Evolutionary conservation across 2,329 filamentous ascomycete species (phyloP).

Genomic region (Teratosphaeria destructans): DNA sequence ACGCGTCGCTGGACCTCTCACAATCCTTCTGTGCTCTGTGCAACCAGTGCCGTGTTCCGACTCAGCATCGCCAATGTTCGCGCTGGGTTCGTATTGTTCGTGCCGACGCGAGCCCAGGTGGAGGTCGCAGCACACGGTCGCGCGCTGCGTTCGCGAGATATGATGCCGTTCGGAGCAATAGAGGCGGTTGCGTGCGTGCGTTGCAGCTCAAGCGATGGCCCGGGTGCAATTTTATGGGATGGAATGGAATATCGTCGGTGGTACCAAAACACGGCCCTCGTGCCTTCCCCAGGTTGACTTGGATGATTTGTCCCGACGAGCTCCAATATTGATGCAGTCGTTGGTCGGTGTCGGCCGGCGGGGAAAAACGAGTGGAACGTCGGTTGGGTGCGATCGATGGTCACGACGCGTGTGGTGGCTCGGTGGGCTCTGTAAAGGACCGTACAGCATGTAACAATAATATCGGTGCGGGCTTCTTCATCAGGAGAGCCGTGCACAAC

Average conservation of each 20-base stretch:
- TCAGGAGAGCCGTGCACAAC: not conserved
- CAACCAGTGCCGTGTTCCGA: not conserved
- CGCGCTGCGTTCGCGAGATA: not conserved
- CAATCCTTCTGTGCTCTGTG: constrained; percentile 1
- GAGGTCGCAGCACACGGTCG: not conserved
- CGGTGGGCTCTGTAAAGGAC: not conserved
- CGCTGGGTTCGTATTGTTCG: not conserved
- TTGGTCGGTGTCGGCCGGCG: not conserved
- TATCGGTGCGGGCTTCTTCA: not conserved
- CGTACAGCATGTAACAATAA: not conserved
- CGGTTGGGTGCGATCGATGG: not conserved
- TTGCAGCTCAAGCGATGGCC: not conserved
- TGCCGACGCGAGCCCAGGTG: not conserved
- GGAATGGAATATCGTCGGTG: not conserved
- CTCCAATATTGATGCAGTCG: not conserved
- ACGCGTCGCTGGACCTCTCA: not conserved
- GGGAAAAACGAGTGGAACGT: not conserved
- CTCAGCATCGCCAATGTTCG: not conserved
- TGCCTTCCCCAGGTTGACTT: not conserved
- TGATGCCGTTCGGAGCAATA: not conserved
- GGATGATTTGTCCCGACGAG: not conserved
- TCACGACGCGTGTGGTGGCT: not conserved
- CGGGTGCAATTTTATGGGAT: not conserved
- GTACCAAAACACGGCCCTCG: not conserved
- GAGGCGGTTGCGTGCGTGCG: not conserved